Base-by-base conservation (phyloP, 1,284 basidiomycete genomes). In the Pulveroboletus sp. region DNA sequence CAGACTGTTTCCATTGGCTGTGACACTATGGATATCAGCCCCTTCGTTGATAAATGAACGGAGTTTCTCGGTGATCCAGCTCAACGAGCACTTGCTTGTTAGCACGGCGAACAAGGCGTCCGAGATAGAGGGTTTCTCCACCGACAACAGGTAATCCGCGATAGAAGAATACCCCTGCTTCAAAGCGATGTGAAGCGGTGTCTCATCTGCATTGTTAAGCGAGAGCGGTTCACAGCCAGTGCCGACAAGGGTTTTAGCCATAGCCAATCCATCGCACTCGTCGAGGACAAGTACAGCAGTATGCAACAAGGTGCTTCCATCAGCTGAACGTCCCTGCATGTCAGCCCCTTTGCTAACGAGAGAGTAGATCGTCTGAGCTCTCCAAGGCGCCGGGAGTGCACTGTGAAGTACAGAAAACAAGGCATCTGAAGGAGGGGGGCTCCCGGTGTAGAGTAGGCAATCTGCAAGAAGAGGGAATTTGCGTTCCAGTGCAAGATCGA, bases 1-100 rank as follows among this genome's bases (percentile, higher is more conserved):
- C 67, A 48, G 74, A 74, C 24, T 71, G 66, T 24, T 74, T 31
- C 29, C 29, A 31, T 31, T 31, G 29, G 29, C 29, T 31, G 29
- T 31, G 29, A 31, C n/a, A n/a, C n/a, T n/a, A n/a, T n/a, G n/a
- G n/a, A n/a, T n/a, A n/a, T n/a, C n/a, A n/a, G n/a, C n/a, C n/a
- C n/a, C n/a, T n/a, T n/a, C n/a, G n/a, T n/a, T n/a, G n/a, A n/a
- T n/a, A n/a, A n/a, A n/a, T n/a, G n/a, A n/a, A n/a, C n/a, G n/a
- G n/a, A n/a, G n/a, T n/a, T n/a, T n/a, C n/a, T n/a, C n/a, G n/a
- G n/a, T n/a, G n/a, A n/a, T n/a, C n/a, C n/a, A n/a, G n/a, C n/a
- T n/a, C n/a, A n/a, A n/a, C n/a, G n/a, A n/a, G n/a, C n/a, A n/a
- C n/a, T n/a, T n/a, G n/a, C n/a, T n/a, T n/a, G n/a, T n/a, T n/a